These are phyloP conservation scores for Tympanopsis confertula DNA, from an alignment of 2,329 filamentous ascomycete genomes.

Conservation along the genomic window DNA sequence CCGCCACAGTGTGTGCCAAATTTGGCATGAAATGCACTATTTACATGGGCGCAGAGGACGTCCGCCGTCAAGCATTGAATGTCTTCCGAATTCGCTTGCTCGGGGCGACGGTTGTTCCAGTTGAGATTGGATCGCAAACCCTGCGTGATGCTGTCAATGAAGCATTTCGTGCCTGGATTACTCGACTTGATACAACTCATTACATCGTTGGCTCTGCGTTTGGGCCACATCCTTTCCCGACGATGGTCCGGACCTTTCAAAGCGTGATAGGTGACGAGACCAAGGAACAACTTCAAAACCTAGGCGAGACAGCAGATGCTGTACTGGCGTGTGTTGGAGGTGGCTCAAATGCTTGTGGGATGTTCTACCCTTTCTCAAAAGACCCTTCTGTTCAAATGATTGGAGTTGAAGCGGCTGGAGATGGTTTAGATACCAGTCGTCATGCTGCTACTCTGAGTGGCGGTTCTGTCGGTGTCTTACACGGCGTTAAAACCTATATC, in stretches of 20 bases:
- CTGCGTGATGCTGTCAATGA: conserved; percentile 88
- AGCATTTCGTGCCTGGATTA: conserved; percentile 86
- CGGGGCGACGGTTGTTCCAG: conserved; percentile 81
- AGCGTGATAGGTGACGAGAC: conserved; percentile 93
- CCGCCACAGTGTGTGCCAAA: conserved; percentile 92
- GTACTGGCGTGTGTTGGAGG: conserved; percentile 95
- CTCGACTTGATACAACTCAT: conserved; percentile 84
- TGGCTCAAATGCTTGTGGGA: conserved; percentile 87
- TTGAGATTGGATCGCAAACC: conserved; percentile 78
- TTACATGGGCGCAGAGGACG: conserved; percentile 97
- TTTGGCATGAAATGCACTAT: conserved; percentile 97
- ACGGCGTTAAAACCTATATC: conserved; percentile 92
- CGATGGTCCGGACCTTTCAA: conserved; percentile 94
- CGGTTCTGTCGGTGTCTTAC: conserved; percentile 82
- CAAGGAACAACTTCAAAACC: conserved; percentile 79
- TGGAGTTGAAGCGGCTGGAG: conserved; percentile 89
- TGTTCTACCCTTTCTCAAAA: conserved; percentile 93
- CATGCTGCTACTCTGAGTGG: conserved; percentile 86
- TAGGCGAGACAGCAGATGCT: conserved; percentile 83
- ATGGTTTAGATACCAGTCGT: conserved; percentile 73
- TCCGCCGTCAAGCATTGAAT: conserved; percentile 88
- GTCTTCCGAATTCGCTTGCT: conserved; percentile 97
- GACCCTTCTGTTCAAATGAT: conserved; percentile 77
- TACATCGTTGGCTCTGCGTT: conserved; percentile 98
- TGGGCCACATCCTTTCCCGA: conserved; percentile 93